Percentiles rank a stretch among this genome's conserved stretches.
Evolutionary conservation across 192 early-diverging fungal species (phyloP).

Genomic region (Coemansia sp.): DNA sequence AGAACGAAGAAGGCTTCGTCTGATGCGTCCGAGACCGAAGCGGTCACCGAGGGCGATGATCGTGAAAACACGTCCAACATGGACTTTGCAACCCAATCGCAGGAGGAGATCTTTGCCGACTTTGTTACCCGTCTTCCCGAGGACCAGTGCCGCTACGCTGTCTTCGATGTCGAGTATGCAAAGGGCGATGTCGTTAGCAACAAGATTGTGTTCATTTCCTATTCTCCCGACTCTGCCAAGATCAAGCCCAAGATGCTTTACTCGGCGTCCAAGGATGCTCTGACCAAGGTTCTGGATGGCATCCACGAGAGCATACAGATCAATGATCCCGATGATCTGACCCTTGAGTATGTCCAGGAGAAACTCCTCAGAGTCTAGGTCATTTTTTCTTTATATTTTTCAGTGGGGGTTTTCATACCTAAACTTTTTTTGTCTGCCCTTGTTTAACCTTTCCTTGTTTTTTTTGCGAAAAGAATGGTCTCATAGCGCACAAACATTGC

Average conservation of each 20-base stretch:
- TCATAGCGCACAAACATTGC: background rate
- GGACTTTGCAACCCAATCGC: background rate
- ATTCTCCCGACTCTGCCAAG: conserved; percentile 81
- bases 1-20: conserved; percentile 18
- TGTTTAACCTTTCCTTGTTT: conserved; percentile 12
- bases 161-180: conserved; percentile 85
- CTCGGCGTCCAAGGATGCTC: conserved; percentile 77
- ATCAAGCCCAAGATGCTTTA: conserved; percentile 90
- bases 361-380: conserved; percentile 38
- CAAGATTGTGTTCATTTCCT: conserved; percentile 85
- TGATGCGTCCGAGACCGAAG: background rate
- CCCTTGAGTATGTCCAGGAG: conserved; percentile 68
- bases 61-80: conserved; percentile 28
- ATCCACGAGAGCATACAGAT: conserved; percentile 78
- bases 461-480: background rate
- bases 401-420: background rate
- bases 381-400: conserved; percentile 13
- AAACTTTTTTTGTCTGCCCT: conserved; percentile 8
- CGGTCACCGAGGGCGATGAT: conserved; percentile 57
- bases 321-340: conserved; percentile 77
- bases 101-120: conserved; percentile 59
- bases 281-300: conserved; percentile 73
- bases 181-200: conserved; percentile 63
- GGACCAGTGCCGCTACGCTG: conserved; percentile 77
- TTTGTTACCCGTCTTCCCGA: conserved; percentile 68